phyloP scores from a whole-genome alignment of 495 filamentous ascomycete genomes.

The Podospora comata region DNA sequence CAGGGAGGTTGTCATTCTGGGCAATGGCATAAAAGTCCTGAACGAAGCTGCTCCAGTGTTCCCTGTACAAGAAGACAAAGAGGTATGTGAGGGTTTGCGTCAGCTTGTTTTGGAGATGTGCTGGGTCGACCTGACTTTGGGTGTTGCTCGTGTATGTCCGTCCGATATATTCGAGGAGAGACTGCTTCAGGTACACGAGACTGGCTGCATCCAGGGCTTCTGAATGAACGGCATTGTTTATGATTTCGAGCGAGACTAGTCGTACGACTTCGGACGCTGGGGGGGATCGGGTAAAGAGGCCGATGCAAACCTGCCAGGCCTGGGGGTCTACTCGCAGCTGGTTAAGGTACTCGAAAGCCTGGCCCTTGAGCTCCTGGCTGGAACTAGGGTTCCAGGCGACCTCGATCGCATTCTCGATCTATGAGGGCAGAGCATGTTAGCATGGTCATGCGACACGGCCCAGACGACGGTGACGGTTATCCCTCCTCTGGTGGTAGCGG shows the following conservation, averaged over 20 bases:
- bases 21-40: conserved; percentile 73
- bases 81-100: conserved; percentile 91
- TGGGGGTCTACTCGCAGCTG: conserved; percentile 72
- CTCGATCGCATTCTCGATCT: conserved; percentile 91
- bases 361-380: conserved; percentile 68
- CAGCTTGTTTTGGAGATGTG: conserved; percentile 91
- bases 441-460: neutral
- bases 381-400: conserved; percentile 78
- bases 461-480: neutral
- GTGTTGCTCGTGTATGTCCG: conserved; percentile 62
- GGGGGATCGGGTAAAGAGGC: conserved; percentile 81
- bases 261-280: conserved; percentile 77
- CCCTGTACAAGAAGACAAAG: conserved; percentile 78
- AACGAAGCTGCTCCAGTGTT: conserved; percentile 82
- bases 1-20: conserved; percentile 64
- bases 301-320: conserved; percentile 82
- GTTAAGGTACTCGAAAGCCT: conserved; percentile 85
- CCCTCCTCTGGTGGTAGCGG: conserved; percentile 11
- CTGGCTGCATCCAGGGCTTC: conserved; percentile 66
- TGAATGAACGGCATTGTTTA: conserved; percentile 82
- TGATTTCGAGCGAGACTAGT: conserved; percentile 80
- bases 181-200: conserved; percentile 68
- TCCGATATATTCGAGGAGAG: conserved; percentile 71
- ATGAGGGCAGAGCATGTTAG: conserved; percentile 13
- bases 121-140: conserved; percentile 57